phyloP scores from a whole-genome alignment of 2,329 filamentous ascomycete species.

The Whalleya microplaca region DNA sequence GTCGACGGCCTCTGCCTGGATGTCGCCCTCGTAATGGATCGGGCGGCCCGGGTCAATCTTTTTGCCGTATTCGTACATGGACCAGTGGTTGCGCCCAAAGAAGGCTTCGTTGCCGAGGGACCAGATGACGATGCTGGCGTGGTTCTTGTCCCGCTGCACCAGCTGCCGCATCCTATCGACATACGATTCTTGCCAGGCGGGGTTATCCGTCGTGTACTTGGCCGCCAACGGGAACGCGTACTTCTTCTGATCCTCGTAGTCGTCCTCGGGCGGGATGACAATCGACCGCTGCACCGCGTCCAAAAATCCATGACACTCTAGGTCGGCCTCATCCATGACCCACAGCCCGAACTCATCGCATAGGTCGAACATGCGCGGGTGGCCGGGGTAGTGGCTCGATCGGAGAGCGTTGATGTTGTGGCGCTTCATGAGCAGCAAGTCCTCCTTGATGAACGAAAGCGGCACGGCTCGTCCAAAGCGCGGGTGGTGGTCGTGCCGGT shows the following conservation, averaged over 20 bases:
- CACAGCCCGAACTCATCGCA: conserved; percentile 61
- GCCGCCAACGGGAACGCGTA: conserved; percentile 33
- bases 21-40: conserved; percentile 66
- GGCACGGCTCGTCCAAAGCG: conserved; percentile 58
- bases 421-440: conserved; percentile 63
- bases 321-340: conserved; percentile 54
- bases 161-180: conserved; percentile 67
- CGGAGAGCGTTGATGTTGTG: conserved; percentile 67
- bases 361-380: conserved; percentile 56
- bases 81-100: conserved; percentile 64
- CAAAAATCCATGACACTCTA: conserved; percentile 45
- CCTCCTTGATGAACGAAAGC: conserved; percentile 56
- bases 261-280: conserved; percentile 13
- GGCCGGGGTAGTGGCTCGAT: conserved; percentile 62
- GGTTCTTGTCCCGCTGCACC: conserved; percentile 66
- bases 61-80: conserved; percentile 66
- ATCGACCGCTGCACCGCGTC: background rate
- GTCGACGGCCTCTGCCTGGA: conserved; percentile 58
- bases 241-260: conserved; percentile 25
- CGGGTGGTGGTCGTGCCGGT: conserved; percentile 66
- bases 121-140: conserved; percentile 69
- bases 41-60: conserved; percentile 56
- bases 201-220: conserved; percentile 59
- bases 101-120: conserved; percentile 70
- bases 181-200: conserved; percentile 62